Percentiles rank a stretch among this genome's conserved stretches.
phyloP scores from a whole-genome alignment of 768 basidiomycete genomes.

The Fibroporia radiculosa region DNA sequence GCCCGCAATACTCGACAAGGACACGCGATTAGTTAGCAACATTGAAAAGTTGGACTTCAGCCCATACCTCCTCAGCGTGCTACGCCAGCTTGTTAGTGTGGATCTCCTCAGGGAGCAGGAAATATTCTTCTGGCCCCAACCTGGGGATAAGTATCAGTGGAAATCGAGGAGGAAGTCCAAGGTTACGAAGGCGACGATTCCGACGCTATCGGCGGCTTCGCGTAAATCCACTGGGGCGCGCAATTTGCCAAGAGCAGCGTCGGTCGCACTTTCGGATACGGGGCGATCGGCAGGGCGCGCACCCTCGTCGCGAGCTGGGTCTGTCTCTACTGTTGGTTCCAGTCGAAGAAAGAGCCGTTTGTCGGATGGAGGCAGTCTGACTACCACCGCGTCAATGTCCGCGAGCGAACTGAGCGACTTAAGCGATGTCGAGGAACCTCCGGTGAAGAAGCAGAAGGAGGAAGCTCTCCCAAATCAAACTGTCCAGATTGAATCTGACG shows the following conservation, averaged over 20 bases:
- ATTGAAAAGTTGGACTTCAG: constrained; percentile 45
- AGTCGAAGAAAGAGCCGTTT: constrained; percentile 3
- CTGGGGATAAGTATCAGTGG: constrained; percentile 28
- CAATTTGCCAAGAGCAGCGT: not conserved
- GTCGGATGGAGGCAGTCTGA: constrained; percentile 4
- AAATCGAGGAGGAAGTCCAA: constrained; percentile 1
- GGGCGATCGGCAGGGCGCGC: constrained; percentile 15
- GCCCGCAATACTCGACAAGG: constrained; percentile 42
- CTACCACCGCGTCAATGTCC: constrained; percentile 7
- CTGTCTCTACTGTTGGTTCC: constrained; percentile 10
- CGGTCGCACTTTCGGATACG: not conserved
- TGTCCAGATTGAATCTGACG: not conserved
- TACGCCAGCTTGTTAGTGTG: constrained; percentile 56
- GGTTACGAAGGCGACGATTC: not conserved
- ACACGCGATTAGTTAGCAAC: constrained; percentile 32
- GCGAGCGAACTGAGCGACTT: constrained; percentile 14
- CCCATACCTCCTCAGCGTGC: constrained; percentile 43
- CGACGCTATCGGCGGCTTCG: constrained; percentile 1
- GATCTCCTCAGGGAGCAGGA: constrained; percentile 60
- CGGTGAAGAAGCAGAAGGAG: not conserved
- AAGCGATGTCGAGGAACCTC: constrained; percentile 7
- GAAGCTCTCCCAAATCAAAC: not conserved
- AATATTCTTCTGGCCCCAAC: constrained; percentile 51
- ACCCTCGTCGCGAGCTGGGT: constrained; percentile 8
- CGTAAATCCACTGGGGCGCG: constrained; percentile 10